Conservation (phyloP, 441 rosid species). For the Brassica balearica region DNA sequence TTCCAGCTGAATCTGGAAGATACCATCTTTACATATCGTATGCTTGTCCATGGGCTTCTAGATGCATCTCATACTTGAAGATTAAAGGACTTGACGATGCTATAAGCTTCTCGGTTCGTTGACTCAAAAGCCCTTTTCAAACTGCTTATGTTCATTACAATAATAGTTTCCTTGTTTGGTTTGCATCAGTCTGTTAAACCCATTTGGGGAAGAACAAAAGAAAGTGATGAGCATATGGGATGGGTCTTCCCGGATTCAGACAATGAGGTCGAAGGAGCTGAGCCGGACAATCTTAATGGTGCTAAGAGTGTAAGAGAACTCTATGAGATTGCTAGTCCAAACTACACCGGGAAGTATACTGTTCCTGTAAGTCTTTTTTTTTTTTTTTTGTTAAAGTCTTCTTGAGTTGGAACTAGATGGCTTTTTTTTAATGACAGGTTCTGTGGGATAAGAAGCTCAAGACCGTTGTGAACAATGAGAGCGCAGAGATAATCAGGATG, state of each 20-base stretch:
- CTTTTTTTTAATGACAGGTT: constrained; percentile 21
- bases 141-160: not conserved
- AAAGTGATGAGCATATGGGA: constrained; percentile 85
- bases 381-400: constrained; percentile 2
- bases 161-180: constrained; percentile 13
- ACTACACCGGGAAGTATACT: constrained; percentile 50
- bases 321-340: constrained; percentile 7
- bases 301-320: constrained; percentile 5
- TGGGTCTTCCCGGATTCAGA: constrained; percentile 79
- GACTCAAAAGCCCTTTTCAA: constrained; percentile 9
- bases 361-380: constrained; percentile 65
- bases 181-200: constrained; percentile 73
- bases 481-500: constrained; percentile 4
- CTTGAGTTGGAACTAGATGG: constrained; percentile 25
- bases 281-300: constrained; percentile 1
- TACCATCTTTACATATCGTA: constrained; percentile 93
- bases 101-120: constrained; percentile 77
- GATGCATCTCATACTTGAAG: constrained; percentile 83
- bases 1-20: constrained; percentile 86
- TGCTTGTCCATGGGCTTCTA: constrained; percentile 98
- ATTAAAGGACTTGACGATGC: constrained; percentile 83
- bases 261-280: constrained; percentile 75
- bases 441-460: constrained; percentile 3
- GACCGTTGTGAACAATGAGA: constrained; percentile 6
- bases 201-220: constrained; percentile 88